These are phyloP conservation scores for Phaffia tasmanica DNA, from an alignment of 768 basidiomycete genomes.

Conservation along the genomic window DNA sequence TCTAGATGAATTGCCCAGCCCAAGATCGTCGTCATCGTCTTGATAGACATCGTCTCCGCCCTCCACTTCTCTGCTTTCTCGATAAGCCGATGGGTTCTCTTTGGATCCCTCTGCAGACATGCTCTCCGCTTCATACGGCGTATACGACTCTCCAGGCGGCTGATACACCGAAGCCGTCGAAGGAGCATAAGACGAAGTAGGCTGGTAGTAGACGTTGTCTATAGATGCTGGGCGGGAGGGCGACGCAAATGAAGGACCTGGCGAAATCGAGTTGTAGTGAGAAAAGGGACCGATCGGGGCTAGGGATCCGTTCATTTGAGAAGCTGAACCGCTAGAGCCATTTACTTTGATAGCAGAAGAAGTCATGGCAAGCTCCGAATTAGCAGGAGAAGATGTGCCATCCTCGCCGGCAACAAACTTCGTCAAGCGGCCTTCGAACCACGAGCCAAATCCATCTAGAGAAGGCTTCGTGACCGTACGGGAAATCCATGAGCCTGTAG, in stretches of 20 bases:
- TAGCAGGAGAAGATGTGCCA: conserved; percentile 25
- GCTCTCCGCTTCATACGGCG: not conserved
- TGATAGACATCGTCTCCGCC: conserved; percentile 43
- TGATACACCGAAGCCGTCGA: not conserved
- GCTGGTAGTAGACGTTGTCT: conserved; percentile 33
- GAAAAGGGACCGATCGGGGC: conserved; percentile 64
- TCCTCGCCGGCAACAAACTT: conserved; percentile 89
- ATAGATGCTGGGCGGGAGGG: conserved; percentile 31
- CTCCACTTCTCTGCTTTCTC: conserved; percentile 13
- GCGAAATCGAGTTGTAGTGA: conserved; percentile 84
- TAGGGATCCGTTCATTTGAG: conserved; percentile 24
- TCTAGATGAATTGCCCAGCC: conserved; percentile 62
- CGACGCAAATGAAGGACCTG: conserved; percentile 42
- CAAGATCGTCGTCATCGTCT: conserved; percentile 66
- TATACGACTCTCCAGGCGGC: conserved; percentile 12
- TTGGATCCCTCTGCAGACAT: not conserved
- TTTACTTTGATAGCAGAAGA: conserved; percentile 41
- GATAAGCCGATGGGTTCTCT: not conserved
- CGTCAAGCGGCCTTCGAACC: conserved; percentile 82
- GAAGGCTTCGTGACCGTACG: conserved; percentile 81
- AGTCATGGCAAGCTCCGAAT: conserved; percentile 23
- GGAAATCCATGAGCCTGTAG: conserved; percentile 71
- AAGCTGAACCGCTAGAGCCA: conserved; percentile 38
- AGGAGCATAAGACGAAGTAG: conserved; percentile 14
- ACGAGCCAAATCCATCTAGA: conserved; percentile 78